Conservation (phyloP, 2,329 filamentous ascomycete genomes). For the Bipolaris victoriae region DNA sequence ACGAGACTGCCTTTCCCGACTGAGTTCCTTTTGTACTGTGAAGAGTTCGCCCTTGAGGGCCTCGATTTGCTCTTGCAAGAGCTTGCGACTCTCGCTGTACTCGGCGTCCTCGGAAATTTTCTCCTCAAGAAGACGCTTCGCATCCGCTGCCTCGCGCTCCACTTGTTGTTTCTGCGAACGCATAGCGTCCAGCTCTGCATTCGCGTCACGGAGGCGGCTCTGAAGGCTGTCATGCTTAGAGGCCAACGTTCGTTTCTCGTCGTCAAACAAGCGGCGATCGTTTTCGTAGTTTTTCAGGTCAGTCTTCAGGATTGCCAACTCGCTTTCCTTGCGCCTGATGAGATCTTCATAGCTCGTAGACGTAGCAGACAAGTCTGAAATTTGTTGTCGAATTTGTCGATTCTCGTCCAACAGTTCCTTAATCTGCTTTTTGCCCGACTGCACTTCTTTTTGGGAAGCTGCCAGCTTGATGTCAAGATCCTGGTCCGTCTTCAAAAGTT, state of each 20-base stretch:
- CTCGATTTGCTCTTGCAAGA: conserved; percentile 85
- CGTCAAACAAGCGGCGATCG: conserved; percentile 78
- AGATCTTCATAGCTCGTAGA: conserved; percentile 96
- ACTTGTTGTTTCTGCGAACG: conserved; percentile 82
- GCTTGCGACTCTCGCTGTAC: conserved; percentile 75
- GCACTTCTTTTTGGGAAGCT: conserved; percentile 77
- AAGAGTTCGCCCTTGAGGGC: conserved; percentile 87
- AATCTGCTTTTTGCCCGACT: conserved; percentile 74
- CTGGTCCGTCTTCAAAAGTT: conserved; percentile 83
- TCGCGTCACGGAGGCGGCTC: conserved; percentile 77
- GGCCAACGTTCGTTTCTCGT: conserved; percentile 74
- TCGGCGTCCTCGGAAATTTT: conserved; percentile 90
- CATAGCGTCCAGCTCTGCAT: conserved; percentile 87
- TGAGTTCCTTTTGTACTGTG: conserved; percentile 84
- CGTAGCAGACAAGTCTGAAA: conserved; percentile 85
- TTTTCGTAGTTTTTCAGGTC: conserved; percentile 84
- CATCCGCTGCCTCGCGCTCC: conserved; percentile 86
- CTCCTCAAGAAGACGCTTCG: conserved; percentile 82
- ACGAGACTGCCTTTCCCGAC: conserved; percentile 87
- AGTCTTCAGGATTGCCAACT: conserved; percentile 80
- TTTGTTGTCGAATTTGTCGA: conserved; percentile 79
- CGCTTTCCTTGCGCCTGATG: conserved; percentile 91
- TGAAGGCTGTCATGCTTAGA: conserved; percentile 81
- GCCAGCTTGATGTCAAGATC: conserved; percentile 87
- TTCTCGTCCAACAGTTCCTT: conserved; percentile 81